phyloP scores from a whole-genome alignment of 169 alveolate species.

The Babesia ovis region DNA sequence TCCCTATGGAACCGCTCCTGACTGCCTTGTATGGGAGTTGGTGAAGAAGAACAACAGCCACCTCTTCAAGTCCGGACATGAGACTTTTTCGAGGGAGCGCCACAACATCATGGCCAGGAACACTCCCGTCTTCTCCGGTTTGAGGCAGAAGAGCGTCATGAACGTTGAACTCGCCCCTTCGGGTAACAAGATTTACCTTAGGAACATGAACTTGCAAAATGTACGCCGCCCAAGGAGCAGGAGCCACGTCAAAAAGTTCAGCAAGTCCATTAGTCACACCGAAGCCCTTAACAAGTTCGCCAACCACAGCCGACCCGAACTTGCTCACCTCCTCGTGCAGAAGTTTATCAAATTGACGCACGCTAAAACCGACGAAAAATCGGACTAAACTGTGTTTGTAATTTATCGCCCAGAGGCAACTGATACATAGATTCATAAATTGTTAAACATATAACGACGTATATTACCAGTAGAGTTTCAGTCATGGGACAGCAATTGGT shows the following conservation, averaged over 20 bases:
- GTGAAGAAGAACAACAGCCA: constrained; percentile 43
- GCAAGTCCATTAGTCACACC: constrained; percentile 21
- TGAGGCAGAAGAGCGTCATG: constrained; percentile 15
- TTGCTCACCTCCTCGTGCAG: constrained; percentile 1
- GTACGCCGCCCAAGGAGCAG: constrained; percentile 35
- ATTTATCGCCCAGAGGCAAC: neutral
- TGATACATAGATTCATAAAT: neutral
- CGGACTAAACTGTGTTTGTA: constrained; percentile 21
- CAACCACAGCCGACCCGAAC: constrained; percentile 25
- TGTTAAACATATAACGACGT: neutral
- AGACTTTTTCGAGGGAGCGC: constrained; percentile 32
- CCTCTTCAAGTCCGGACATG: constrained; percentile 26
- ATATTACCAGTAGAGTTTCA: neutral
- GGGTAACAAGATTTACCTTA: constrained; percentile 18
- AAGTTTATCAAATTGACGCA: constrained; percentile 33
- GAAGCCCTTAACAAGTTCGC: constrained; percentile 16
- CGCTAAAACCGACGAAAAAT: constrained; percentile 38
- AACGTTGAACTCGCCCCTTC: constrained; percentile 23
- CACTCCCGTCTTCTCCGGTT: constrained; percentile 57
- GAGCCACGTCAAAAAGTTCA: constrained; percentile 3
- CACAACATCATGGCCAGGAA: constrained; percentile 33
- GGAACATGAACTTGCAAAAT: neutral
- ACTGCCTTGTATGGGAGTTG: constrained; percentile 62
- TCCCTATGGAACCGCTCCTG: constrained; percentile 34
- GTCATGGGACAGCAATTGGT: constrained; percentile 1